Base-by-base conservation (phyloP, 202 grass and related monocot species). In the Digitaria exilis region DNA sequence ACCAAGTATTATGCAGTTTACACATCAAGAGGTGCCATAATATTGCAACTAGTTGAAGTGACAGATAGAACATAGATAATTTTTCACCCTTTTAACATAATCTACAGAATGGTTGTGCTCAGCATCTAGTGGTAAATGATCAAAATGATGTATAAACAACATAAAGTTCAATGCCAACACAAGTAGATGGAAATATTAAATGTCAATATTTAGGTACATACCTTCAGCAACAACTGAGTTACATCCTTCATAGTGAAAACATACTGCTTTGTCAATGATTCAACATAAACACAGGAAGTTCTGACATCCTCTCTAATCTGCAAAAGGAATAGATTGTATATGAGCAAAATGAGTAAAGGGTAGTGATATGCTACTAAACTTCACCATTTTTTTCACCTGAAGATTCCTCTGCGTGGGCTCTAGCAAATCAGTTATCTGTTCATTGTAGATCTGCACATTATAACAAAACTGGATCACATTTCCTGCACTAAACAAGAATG, bases 381-480 rank as follows among this genome's bases (percentile, higher is more conserved):
- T 45, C 31, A 3, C 29, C 28, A 11, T 84, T 64, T 65, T 62
- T 88, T 88, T 80, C 76, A 98, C 96, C 91, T 96, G 96, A 88
- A 98, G 96, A 49, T 85, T 94, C 72, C 83, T 98, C 59, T 79
- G 87, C 1, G 81, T 54, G 8, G 96, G 91, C 48, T 98, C 91
- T 77, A 98, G 90, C 81, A 98, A 95, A 83, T 98, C 96, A 44
- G 96, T 98, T 80, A 98, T 98, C 81, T 98, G 96, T 69, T 98
- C 96, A 87, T 98, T 98, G 70, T 98, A 96, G 37, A 98, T 98
- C 96, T 98, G 89, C 66, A 84, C n/a, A 54, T 48, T 73, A 32
- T 12, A 72, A 76, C 57, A 28, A 55, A 44, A 55, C 42, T 45
- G 67, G 7, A 54, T 93, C 45, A 89, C 43, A 85, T 62, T 79